A percentile compares a stretch with the other conserved stretches of the same genome.
phyloP scores from a whole-genome alignment of 2,329 filamentous ascomycete genomes.

The Sporothrix pseudoabietina region DNA sequence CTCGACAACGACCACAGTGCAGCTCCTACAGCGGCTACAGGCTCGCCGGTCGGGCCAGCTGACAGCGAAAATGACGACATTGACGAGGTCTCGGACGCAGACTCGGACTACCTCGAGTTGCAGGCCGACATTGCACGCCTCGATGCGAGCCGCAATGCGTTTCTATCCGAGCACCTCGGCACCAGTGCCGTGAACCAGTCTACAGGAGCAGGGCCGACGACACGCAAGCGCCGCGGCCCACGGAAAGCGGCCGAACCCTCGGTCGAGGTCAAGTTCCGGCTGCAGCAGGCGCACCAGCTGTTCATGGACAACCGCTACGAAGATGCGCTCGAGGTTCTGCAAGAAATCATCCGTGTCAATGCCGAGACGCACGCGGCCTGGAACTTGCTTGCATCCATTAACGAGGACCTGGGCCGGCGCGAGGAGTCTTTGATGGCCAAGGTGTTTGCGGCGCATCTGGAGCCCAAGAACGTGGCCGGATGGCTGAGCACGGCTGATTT shows the following conservation, averaged over 20 bases:
- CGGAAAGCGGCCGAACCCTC: conserved; percentile 67
- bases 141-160: conserved; percentile 43
- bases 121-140: conserved; percentile 46
- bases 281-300: conserved; percentile 67
- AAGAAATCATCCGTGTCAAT: conserved; percentile 68
- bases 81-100: conserved; percentile 43
- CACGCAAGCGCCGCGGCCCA: conserved; percentile 47
- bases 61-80: conserved; percentile 30
- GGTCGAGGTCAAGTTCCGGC: conserved; percentile 68
- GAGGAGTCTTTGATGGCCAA: conserved; percentile 61
- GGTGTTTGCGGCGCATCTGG: conserved; percentile 64
- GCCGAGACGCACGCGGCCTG: conserved; percentile 68
- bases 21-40: background rate
- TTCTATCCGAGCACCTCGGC: conserved; percentile 40
- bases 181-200: background rate
- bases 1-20: background rate
- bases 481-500: conserved; percentile 64
- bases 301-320: conserved; percentile 65
- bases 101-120: conserved; percentile 48
- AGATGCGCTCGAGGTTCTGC: conserved; percentile 59
- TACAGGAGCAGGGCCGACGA: conserved; percentile 21
- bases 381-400: conserved; percentile 63
- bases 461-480: conserved; percentile 60
- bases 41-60: conserved; percentile 5
- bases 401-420: conserved; percentile 60